A percentile compares a stretch with the other conserved stretches of the same genome.
phyloP scores from a whole-genome alignment of 2,329 filamentous ascomycete genomes.

The Hypomyces perniciosus region DNA sequence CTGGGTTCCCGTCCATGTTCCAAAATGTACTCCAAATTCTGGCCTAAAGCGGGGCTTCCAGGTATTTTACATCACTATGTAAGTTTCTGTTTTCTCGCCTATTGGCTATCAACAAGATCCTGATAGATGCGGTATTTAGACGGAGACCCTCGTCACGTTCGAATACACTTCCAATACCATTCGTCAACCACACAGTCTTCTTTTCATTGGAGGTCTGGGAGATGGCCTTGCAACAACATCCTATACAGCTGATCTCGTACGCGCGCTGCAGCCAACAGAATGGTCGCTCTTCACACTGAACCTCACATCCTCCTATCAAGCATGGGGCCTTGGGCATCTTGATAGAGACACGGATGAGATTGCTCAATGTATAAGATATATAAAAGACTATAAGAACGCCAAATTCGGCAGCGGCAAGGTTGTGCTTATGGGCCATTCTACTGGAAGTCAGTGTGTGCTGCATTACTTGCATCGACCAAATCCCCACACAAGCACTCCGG shows the following conservation, averaged over 20 bases:
- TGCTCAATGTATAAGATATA: conserved; percentile 24
- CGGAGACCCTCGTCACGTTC: conserved; percentile 32
- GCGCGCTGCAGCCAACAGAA: conserved; percentile 28
- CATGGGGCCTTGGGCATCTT: conserved; percentile 32
- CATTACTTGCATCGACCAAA: conserved; percentile 49
- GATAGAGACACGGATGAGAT: conserved; percentile 32
- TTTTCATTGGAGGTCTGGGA: conserved; percentile 48
- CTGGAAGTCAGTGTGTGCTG: conserved; percentile 60
- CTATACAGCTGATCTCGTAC: conserved; percentile 41
- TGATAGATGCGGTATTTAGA: conserved; percentile 18
- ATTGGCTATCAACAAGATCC: no score
- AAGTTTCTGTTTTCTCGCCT: no score
- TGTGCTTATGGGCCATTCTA: conserved; percentile 62
- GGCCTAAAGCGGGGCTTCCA: conserved; percentile 27
- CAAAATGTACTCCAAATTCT: conserved; percentile 26
- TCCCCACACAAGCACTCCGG: conserved; percentile 22
- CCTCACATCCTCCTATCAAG: conserved; percentile 34
- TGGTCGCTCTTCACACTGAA: conserved; percentile 32
- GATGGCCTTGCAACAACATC: conserved; percentile 44
- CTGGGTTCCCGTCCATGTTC: no score
- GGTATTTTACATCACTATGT: conserved; percentile 30
- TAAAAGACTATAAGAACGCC: conserved; percentile 27
- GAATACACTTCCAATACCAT: conserved; percentile 28
- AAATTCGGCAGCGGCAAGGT: conserved; percentile 42
- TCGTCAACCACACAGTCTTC: conserved; percentile 37